Evolutionary conservation across 2,329 filamentous ascomycete species (phyloP), one percentile per base, ranked within the genome.

Genomic region (Colletotrichum somersetense): DNA sequence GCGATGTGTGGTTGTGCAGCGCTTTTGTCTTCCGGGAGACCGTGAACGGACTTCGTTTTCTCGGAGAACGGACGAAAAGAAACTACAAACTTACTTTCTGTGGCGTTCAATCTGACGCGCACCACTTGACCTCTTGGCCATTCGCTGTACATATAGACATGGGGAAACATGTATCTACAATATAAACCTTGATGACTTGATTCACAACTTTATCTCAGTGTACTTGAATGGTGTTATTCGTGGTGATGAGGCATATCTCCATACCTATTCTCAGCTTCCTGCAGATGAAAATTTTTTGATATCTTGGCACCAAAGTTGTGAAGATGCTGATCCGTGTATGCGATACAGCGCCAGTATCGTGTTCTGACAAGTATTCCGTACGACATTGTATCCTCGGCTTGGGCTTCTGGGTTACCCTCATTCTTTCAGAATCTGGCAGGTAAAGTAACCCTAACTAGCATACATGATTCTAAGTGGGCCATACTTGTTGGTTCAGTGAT

Each of bases 131-230:
- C 59, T 30, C 55, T 69, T 72, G 69, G 66, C 40, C 55, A 48
- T 72, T 72, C 66, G 35, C 10, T 72, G 69, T 72, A 72, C 16
- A 72, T 72, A 72, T 69, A 40, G 42, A 69, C 69, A 65, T 72
- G 59, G 55, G 53, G 66, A 64, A 64, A 14, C 40, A 56, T 72
- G 59, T 72, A 69, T 56, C 56, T 69, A 68, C 23, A 72, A 68
- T 72, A 72, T 59, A 72, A 69, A 61, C 59, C 66, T 5, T 64
- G 53, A 64, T 72, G 66, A 69, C 53, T 69, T 63, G 38, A 40
- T 18, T 48, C 30, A 20, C 10, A 18, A 16, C 2, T n/a, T 30
- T 30, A 3, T 4, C 16, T 3, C 1, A 35, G 23, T n/a, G 62
- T 55, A 18, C 18, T 18, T 12, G 23, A 42, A 11, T 14, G 2